Base-by-base conservation (phyloP, 495 filamentous ascomycete genomes). In the Acidiella bohemica region DNA sequence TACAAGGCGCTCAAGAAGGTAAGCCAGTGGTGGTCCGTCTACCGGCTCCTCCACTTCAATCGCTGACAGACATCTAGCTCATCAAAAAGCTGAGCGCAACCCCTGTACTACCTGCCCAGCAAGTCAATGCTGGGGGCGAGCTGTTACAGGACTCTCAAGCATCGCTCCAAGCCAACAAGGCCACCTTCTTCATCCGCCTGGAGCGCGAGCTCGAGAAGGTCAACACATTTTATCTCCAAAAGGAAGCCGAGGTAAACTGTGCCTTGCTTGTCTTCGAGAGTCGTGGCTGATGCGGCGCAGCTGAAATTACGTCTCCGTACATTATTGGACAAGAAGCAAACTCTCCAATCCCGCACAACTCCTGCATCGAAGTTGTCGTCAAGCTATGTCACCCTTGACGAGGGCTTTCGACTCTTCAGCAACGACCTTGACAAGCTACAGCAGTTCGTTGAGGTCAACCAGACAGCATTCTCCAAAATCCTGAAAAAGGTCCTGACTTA, bases 1-100 rank as follows among this genome's bases (percentile, higher is more conserved):
- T 97, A 97, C 67, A 97, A 97, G 66, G 88, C 84, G 40, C 68
- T 97, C 47, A 97, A 97, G 62, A 95, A 96, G 81, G 90, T 94
- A 22, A 39, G n/a, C n/a, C n/a, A n/a, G n/a, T n/a, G n/a, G n/a
- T n/a, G n/a, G n/a, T n/a, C n/a, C n/a, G n/a, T n/a, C n/a, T n/a
- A n/a, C n/a, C n/a, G n/a, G n/a, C n/a, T n/a, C n/a, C n/a, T n/a
- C n/a, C n/a, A n/a, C n/a, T n/a, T n/a, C n/a, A n/a, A n/a, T n/a
- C n/a, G n/a, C n/a, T 9, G 9, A 16, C 24, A 22, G 5, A 29
- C 27, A 23, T 11, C 40, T 58, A 96, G 92, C 86, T 97, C 61
- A 97, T 97, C 68, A 97, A 97, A 63, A 84, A 87, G 67, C 71
- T 93, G 50, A 92, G 85, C 52, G 82, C 85, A 27, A 93, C 85